A percentile compares a stretch with the other conserved stretches of the same genome.
These are phyloP conservation scores for Carallia brachiata DNA, from an alignment of 345 rosid genomes.

Conservation along the genomic window DNA sequence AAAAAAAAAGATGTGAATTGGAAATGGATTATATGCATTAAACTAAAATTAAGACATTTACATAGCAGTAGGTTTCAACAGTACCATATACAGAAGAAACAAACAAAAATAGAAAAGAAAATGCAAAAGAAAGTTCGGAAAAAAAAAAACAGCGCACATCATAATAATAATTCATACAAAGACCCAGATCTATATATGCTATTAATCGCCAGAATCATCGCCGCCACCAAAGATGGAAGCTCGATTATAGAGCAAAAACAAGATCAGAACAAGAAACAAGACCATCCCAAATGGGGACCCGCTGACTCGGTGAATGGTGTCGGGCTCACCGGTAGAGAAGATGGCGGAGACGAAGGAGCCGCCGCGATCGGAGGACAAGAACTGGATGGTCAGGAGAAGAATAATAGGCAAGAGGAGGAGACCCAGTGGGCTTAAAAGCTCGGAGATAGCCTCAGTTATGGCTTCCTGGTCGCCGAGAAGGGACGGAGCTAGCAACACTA, in stretches of 20 bases:
- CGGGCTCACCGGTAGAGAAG: constrained; percentile 67
- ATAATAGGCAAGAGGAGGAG: constrained; percentile 69
- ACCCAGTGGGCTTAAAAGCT: constrained; percentile 73
- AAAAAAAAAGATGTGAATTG: no score
- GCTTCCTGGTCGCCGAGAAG: constrained; percentile 80
- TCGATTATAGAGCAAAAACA: constrained; percentile 68
- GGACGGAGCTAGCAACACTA: constrained; percentile 67
- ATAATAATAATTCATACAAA: no score
- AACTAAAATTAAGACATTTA: no score
- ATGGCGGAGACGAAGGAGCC: constrained; percentile 56
- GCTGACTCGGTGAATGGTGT: constrained; percentile 61
- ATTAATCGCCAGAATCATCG: constrained; percentile 54
- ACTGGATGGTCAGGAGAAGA: constrained; percentile 75
- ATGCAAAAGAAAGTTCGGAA: no score
- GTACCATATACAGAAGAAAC: no score
- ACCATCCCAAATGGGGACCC: constrained; percentile 83
- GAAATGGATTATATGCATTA: no score
- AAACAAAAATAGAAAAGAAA: no score
- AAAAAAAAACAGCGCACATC: no score
- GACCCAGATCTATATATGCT: no score
- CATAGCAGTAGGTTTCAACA: no score
- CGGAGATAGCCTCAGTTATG: constrained; percentile 66
- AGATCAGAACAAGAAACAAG: constrained; percentile 50
- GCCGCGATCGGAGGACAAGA: constrained; percentile 80
- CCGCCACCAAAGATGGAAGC: constrained; percentile 78